Evolutionary conservation across 371 early-diverging fungal genomes (phyloP), one percentile per base, ranked within the genome.

Genomic region (Actinomucor elegans): DNA sequence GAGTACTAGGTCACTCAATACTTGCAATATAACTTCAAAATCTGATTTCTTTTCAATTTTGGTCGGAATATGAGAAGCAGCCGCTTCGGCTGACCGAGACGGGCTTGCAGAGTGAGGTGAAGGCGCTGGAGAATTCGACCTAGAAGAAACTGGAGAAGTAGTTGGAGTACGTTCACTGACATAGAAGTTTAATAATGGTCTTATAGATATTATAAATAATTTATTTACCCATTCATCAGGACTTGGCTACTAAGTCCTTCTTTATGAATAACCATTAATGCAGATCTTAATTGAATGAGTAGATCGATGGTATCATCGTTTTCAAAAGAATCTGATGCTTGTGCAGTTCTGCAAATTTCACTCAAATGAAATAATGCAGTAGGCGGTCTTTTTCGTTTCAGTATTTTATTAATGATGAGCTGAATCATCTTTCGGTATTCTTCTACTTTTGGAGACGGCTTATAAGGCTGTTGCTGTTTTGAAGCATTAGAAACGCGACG

Each of bases 1-100:
- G 0, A 74, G 55, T 7, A 84, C 63, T 6, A 84, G 46, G 34
- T 84, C 85, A 24, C 75, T 70, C 11, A 84, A 46, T 2, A 69
- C 59, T 6, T 61, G 47, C 24, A 80, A 47, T 33, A 84, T 64
- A 4, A 51, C 69, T 7, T 69, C 69, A 32, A 77, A 69, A 4
- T 66, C 65, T 8, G 63, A 48, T 26, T 47, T 31, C 15, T 58
- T 61, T 10, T 65, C 48, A 15, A 45, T 23, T 24, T 33, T 34
- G 1, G 14, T 38, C 20, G 44, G 46, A 15, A 26, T 18, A 26
- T 24, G 17, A 28, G 48, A 34, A 5, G 55, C 26, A 21, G 48
- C 29, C 20, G 28, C 45, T 15, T 54, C 66, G 4, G 57, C 28
- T 21, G 61, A 64, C 11, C 41, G 37, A 8, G 62, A 45, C 1